Evolutionary conservation across 352 stramenopile genomes (phyloP).

Genomic region (Globisporangium parvum): DNA sequence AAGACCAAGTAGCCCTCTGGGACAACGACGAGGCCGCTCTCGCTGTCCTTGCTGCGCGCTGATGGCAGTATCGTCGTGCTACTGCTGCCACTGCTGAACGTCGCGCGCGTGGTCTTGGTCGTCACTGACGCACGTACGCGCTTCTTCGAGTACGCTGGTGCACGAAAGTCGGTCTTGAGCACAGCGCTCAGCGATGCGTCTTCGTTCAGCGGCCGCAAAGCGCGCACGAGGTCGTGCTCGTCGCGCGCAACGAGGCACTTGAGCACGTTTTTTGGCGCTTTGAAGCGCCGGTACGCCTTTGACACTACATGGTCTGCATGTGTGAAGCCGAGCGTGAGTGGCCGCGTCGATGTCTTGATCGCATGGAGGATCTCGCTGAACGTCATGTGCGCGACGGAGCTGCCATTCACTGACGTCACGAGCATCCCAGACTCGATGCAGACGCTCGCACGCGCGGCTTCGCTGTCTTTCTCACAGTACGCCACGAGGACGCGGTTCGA

Average conservation of each 20-base stretch:
- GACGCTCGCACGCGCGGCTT: conserved; percentile 31
- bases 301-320: conserved; percentile 17
- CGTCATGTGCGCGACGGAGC: conserved; percentile 27
- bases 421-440: conserved; percentile 50
- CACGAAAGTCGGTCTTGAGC: conserved; percentile 39
- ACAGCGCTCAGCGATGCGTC: conserved; percentile 39
- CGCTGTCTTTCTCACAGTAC: conserved; percentile 56
- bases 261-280: conserved; percentile 43
- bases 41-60: background rate
- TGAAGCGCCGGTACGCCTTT: conserved; percentile 32
- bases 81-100: no score
- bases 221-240: conserved; percentile 35
- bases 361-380: conserved; percentile 42
- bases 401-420: conserved; percentile 62
- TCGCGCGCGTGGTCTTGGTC: background rate
- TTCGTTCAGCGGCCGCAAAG: conserved; percentile 44
- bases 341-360: conserved; percentile 40
- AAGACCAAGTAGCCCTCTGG: conserved; percentile 57
- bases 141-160: conserved; percentile 25
- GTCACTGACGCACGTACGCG: background rate
- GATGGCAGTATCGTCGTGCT: no score
- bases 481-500: conserved; percentile 56
- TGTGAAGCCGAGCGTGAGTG: conserved; percentile 56
- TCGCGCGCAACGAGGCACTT: conserved; percentile 42
- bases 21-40: conserved; percentile 19